Percentiles rank a stretch among this genome's conserved stretches.
These are phyloP conservation scores for Lepidium africanum DNA, from an alignment of 345 rosid species.

Conservation along the genomic window DNA sequence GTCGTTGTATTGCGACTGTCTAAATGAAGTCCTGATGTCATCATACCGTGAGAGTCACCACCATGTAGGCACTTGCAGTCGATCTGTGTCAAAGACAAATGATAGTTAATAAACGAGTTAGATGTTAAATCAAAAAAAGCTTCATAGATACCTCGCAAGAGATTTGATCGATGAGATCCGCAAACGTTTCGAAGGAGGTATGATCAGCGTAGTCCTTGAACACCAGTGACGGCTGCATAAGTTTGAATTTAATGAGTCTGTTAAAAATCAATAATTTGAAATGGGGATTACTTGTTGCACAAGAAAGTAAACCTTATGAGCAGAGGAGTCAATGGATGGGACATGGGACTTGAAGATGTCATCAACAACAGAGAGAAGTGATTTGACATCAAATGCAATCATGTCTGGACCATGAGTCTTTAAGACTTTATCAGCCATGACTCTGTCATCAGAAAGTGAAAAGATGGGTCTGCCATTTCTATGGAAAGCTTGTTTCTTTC, in stretches of 20 bases:
- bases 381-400: constrained; percentile 43
- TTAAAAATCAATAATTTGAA: constrained; percentile 14
- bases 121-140: background rate
- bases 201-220: constrained; percentile 39
- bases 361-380: constrained; percentile 57
- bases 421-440: constrained; percentile 53
- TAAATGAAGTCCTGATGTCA: constrained; percentile 23
- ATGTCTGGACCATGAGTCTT: constrained; percentile 62
- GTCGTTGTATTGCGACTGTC: constrained; percentile 35
- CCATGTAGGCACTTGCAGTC: constrained; percentile 51
- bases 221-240: constrained; percentile 22
- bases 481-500: constrained; percentile 27
- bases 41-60: constrained; percentile 45
- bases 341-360: constrained; percentile 55
- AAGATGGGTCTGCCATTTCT: constrained; percentile 39
- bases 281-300: background rate
- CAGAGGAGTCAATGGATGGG: constrained; percentile 30
- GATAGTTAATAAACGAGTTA: background rate
- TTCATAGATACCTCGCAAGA: constrained; percentile 46
- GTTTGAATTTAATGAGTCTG: background rate
- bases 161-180: constrained; percentile 55
- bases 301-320: constrained; percentile 25
- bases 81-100: constrained; percentile 35
- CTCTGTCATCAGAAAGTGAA: constrained; percentile 45
- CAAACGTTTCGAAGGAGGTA: constrained; percentile 38